Evolutionary conservation across 2,329 filamentous ascomycete genomes (phyloP), one percentile per base, ranked within the genome.

Genomic region (Stromatinia cepivora): DNA sequence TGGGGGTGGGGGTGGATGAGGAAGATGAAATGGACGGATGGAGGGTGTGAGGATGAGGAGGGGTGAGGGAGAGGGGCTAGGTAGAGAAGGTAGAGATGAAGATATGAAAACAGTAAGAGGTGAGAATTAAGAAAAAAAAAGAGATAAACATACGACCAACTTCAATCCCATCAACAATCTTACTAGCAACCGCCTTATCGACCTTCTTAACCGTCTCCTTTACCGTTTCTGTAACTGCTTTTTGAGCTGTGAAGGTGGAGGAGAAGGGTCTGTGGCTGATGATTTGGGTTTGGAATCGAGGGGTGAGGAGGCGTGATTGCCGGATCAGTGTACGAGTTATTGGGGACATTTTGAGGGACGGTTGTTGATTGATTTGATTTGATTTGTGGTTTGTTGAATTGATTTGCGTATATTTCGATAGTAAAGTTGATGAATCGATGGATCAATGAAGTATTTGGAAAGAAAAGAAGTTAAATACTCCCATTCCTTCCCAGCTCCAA

Each of bases 121-220:
- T 5, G 7, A 34, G 34, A 34, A 34, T n/a, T n/a, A 34, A 8
- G 34, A 31, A 31, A 31, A 13, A 46, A 42, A 31, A 64, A 56
- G 28, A 56, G 64, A 53, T 58, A 58, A 70, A 81, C 84, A 70
- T 81, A 89, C 88, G 78, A 62, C 84, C 84, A 59, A 82, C 80
- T 73, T 90, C 82, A 76, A 90, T 87, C 22, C 86, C 87, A 52
- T 87, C 85, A 39, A 89, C 85, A 25, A 90, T 76, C 77, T 87
- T 89, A 77, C 88, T 84, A 70, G 85, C 84, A 54, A 90, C 86
- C 63, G 81, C 82, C 42, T 86, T 82, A 80, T 90, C 86, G 8
- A 88, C 86, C 8, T 79, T 80, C 79, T 89, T 88, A 69, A 86
- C 78, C 4, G 83, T 83, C 71, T 90, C 87, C 79, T 89, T 90